Conservation (phyloP, 306 rosid species). For the Chamaecrista fasciculata region DNA sequence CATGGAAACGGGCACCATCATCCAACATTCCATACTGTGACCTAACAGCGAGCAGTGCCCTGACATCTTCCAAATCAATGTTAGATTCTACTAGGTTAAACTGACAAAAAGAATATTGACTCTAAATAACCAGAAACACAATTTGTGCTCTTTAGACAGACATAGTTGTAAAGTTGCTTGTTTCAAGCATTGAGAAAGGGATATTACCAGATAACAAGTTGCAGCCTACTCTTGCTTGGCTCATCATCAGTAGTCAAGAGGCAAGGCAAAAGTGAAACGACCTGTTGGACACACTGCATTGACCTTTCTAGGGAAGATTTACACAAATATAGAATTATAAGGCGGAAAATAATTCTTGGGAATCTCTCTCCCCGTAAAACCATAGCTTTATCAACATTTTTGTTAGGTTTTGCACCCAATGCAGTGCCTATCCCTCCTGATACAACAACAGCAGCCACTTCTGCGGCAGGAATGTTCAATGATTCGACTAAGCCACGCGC, state of each 20-base stretch:
- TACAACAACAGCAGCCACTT: conserved; percentile 99
- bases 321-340: conserved; percentile 82
- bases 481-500: conserved; percentile 99
- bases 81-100: conserved; percentile 33
- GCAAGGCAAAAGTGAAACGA: conserved; percentile 78
- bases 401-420: conserved; percentile 81
- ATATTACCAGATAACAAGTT: conserved; percentile 86
- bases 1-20: conserved; percentile 91
- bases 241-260: conserved; percentile 89
- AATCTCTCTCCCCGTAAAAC: conserved; percentile 85
- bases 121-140: neutral
- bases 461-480: conserved; percentile 96
- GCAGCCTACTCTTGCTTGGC: conserved; percentile 91
- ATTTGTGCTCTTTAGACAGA: conserved; percentile 9
- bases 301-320: conserved; percentile 89
- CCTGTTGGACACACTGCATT: conserved; percentile 78
- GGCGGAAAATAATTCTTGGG: conserved; percentile 86
- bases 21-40: conserved; percentile 78
- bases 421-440: conserved; percentile 94
- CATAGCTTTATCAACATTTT: conserved; percentile 91
- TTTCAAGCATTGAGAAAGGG: conserved; percentile 7
- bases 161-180: conserved; percentile 14
- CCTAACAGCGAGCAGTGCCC: conserved; percentile 90
- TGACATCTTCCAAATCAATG: conserved; percentile 43
- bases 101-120: neutral